Conservation (phyloP, 1,139 yeast genomes). For the Blastobotrys buckinghamii region DNA sequence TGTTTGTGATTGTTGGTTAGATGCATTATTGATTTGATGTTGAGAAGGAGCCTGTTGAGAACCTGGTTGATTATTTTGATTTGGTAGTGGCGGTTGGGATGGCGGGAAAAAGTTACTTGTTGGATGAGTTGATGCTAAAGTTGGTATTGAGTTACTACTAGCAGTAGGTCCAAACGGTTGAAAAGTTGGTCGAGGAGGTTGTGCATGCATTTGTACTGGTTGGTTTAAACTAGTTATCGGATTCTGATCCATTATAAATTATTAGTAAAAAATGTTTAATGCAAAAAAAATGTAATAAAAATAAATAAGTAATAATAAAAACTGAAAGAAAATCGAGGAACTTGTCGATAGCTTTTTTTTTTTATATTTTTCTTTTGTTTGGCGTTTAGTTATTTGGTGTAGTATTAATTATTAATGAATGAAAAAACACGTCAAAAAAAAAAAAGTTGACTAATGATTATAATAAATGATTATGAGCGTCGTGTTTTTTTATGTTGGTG, state of each 20-base stretch:
- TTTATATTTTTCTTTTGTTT: too few species aligned
- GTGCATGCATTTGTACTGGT: neutral
- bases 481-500: too few species aligned
- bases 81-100: neutral
- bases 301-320: neutral
- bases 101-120: neutral
- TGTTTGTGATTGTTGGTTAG: too few species aligned
- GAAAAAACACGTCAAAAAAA: neutral
- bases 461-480: too few species aligned
- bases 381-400: too few species aligned
- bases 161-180: conserved; percentile 2
- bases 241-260: neutral
- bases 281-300: neutral
- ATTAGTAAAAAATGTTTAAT: too few species aligned
- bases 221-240: neutral
- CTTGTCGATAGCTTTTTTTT: too few species aligned
- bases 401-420: neutral
- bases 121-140: neutral
- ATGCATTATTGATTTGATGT: neutral
- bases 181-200: conserved; percentile 1
- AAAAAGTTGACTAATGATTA: too few species aligned
- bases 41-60: neutral
- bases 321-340: too few species aligned
- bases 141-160: neutral
- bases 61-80: neutral